Evolutionary conservation across 768 basidiomycete genomes (phyloP).

Genomic region (Auricularia sp.): DNA sequence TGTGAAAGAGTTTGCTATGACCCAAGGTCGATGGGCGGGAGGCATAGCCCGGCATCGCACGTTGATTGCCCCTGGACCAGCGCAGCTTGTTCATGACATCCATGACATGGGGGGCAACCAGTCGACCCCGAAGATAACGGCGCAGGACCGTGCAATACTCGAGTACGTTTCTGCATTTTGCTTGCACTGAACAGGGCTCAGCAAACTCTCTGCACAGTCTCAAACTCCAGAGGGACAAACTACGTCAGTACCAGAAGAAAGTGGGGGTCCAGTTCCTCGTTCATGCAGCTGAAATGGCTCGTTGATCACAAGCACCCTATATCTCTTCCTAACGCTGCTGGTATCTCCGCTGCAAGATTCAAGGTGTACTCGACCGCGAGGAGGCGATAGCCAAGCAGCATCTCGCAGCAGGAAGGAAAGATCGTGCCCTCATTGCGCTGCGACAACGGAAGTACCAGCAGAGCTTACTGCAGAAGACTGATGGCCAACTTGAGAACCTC

Average conservation of each 20-base stretch:
- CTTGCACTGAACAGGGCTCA: too few relatives aligned
- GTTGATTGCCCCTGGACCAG: too few relatives aligned
- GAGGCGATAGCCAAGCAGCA: slow-evolving; percentile 80
- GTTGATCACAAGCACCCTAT: too few relatives aligned
- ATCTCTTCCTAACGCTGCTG: too few relatives aligned
- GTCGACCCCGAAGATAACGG: slow-evolving; percentile 90
- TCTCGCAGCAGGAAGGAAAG: slow-evolving; percentile 73
- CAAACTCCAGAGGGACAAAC: slow-evolving; percentile 91
- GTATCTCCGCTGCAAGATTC: slow-evolving; percentile 61
- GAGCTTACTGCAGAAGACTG: slow-evolving; percentile 75
- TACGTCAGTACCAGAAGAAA: slow-evolving; percentile 92
- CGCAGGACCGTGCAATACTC: slow-evolving; percentile 88
- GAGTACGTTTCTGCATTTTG: slow-evolving; percentile 67
- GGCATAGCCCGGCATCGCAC: too few relatives aligned
- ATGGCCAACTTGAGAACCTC: slow-evolving; percentile 76
- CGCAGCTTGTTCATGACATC: too few relatives aligned
- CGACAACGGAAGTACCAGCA: slow-evolving; percentile 93
- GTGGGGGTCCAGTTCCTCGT: too few relatives aligned
- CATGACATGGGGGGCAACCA: too few relatives aligned
- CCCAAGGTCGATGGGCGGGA: too few relatives aligned
- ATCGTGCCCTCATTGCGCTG: slow-evolving; percentile 77
- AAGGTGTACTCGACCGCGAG: slow-evolving; percentile 77
- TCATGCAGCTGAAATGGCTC: too few relatives aligned
- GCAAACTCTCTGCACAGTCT: slow-evolving; percentile 56
- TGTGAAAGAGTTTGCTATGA: too few relatives aligned